Evolutionary conservation across 805 yeast genomes (phyloP), one percentile per base, ranked within the genome.

Genomic region (Yamadazyma insecticola): DNA sequence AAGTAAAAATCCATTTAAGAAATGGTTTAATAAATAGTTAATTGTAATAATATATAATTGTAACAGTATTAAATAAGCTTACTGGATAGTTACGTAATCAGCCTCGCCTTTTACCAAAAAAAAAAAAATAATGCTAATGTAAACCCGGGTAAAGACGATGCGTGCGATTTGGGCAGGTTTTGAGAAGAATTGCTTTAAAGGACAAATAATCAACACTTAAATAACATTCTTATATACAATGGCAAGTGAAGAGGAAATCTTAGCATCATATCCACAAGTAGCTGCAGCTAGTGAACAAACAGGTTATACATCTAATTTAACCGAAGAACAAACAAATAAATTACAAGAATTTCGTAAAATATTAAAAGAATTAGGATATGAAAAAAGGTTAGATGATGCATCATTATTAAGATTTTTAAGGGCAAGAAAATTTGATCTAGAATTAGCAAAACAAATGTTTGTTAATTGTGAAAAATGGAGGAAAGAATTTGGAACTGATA

Each of bases 391-490:
- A 33, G 98, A 92, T 57, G 96, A 86, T 49, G 86, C 96, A 11
- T 73, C 92, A 3, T 63, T 83, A 42, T 68, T 76, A 43, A 79
- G 98, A 48, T 92, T 92, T 61, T 68, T 92, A 42, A 78, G 97
- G 53, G 98, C 98, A 7, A 79, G 98, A 63, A 89, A 88, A 70
- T 92, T 92, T 53, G 96, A 88, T 49, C 67, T 89, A 19, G 72
- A 65, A 37, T 75, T 79, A 50, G 84, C 98, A 17, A 72, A 73
- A 50, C 76, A 71, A 39, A 92, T 92, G 98, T 88, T 72, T 54
- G 75, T 69, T 37, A 78, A 74, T 40, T 89, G 96, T 61, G 96
- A 92, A 64, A 75, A 74, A 40, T 92, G 98, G 98, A 79, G 98
- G 59, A 63, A 74, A 51, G 84, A 79, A 40, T 87, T 72, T 46